Percentiles rank a stretch among this genome's conserved stretches.
Conservation (phyloP, 306 rosid genomes). For the Citrullus mucosospermus region DNA sequence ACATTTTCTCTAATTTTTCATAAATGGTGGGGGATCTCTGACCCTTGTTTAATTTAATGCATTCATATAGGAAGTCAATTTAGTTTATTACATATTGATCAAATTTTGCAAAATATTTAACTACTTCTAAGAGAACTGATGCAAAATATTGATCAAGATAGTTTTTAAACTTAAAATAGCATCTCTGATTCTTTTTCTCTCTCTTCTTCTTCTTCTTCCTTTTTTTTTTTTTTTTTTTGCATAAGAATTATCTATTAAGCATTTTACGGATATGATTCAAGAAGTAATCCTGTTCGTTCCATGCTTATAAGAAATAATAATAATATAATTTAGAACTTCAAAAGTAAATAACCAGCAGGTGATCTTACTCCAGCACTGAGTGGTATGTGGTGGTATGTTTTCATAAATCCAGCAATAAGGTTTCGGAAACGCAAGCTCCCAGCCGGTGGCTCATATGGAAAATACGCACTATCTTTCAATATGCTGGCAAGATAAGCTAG, state of each 20-base stretch:
- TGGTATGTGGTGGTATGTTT: constrained; percentile 90
- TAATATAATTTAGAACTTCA: not conserved
- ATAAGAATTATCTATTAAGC: not conserved
- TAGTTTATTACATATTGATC: not conserved
- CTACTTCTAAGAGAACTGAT: not conserved
- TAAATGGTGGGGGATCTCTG: not conserved
- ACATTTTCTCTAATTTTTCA: not conserved
- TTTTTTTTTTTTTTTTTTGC: not conserved
- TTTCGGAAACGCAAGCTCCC: constrained; percentile 82
- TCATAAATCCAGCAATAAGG: constrained; percentile 84
- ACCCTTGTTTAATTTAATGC: not conserved
- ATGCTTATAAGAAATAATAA: not conserved
- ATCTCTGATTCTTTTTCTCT: not conserved
- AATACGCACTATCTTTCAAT: constrained; percentile 47
- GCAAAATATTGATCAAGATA: not conserved
- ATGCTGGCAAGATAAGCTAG: constrained; percentile 69
- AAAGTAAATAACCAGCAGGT: not conserved
- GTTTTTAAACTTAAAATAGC: not conserved
- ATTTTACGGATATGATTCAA: not conserved
- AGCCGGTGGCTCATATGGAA: constrained; percentile 89
- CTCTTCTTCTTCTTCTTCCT: too few species aligned
- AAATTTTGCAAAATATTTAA: not conserved
- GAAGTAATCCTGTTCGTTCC: not conserved
- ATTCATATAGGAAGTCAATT: not conserved
- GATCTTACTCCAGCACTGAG: constrained; percentile 60